phyloP scores from a whole-genome alignment of 441 rosid species.

The Omphalea diandra region DNA sequence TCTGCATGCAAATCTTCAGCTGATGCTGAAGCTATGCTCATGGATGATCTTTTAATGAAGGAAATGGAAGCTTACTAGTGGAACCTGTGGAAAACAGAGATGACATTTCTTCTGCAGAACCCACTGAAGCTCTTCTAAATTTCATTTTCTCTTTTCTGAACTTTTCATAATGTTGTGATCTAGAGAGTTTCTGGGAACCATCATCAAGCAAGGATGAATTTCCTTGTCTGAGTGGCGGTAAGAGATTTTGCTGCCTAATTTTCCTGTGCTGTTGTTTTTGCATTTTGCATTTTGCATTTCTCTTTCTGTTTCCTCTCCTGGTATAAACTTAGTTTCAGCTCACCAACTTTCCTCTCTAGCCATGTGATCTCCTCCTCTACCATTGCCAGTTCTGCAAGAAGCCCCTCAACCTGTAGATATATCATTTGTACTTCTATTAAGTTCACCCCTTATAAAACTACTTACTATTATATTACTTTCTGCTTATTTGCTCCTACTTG shows the following conservation, averaged over 20 bases:
- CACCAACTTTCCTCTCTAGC: constrained; percentile 69
- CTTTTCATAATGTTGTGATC: constrained; percentile 49
- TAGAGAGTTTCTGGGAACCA: constrained; percentile 39
- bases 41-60: constrained; percentile 8
- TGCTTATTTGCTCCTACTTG: constrained; percentile 31
- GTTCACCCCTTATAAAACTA: neutral
- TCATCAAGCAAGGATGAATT: constrained; percentile 25
- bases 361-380: constrained; percentile 75
- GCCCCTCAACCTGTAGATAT: constrained; percentile 52
- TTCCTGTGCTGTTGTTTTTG: constrained; percentile 32
- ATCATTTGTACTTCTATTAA: neutral
- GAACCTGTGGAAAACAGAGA: constrained; percentile 45
- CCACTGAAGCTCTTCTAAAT: constrained; percentile 58
- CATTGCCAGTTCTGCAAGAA: constrained; percentile 61
- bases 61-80: constrained; percentile 37
- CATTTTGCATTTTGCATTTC: constrained; percentile 40
- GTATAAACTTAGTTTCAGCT: constrained; percentile 56
- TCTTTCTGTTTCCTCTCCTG: constrained; percentile 53
- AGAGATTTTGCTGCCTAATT: constrained; percentile 29
- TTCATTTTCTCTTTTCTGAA: constrained; percentile 37
- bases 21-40: neutral
- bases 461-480: neutral
- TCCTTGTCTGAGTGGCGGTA: constrained; percentile 27
- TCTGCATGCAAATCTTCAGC: neutral
- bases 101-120: constrained; percentile 53